phyloP scores from a whole-genome alignment of 129 eudicot species.

The Arctium lappa region DNA sequence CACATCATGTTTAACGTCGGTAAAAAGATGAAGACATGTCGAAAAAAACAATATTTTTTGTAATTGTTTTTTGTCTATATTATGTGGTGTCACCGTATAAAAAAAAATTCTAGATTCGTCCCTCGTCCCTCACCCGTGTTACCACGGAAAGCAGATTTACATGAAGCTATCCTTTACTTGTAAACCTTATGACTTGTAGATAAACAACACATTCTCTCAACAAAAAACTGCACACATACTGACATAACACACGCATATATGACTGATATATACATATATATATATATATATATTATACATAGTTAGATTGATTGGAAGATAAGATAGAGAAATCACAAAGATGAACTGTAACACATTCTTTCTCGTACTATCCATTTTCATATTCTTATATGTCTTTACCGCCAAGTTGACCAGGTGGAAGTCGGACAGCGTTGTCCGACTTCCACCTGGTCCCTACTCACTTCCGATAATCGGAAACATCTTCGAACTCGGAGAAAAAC shows the following conservation, averaged over 20 bases:
- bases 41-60: no score
- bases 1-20: no score
- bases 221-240: no score
- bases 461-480: conserved; percentile 44
- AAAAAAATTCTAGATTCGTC: no score
- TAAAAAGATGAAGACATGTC: no score
- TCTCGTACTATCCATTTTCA: conserved; percentile 8
- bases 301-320: background rate
- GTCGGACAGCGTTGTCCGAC: background rate
- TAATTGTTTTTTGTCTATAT: no score
- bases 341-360: conserved; percentile 1
- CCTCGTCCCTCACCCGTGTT: no score
- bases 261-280: no score
- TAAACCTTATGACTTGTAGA: background rate
- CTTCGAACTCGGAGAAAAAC: conserved; percentile 33
- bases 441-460: conserved; percentile 41
- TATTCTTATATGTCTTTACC: background rate
- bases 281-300: no score
- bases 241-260: no score
- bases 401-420: conserved; percentile 6
- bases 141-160: background rate
- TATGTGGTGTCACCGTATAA: no score
- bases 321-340: background rate
- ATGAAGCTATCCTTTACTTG: background rate
- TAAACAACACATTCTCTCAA: no score